Evolutionary conservation across 371 early-diverging fungal species (phyloP).

Genomic region (Mucor indicus): DNA sequence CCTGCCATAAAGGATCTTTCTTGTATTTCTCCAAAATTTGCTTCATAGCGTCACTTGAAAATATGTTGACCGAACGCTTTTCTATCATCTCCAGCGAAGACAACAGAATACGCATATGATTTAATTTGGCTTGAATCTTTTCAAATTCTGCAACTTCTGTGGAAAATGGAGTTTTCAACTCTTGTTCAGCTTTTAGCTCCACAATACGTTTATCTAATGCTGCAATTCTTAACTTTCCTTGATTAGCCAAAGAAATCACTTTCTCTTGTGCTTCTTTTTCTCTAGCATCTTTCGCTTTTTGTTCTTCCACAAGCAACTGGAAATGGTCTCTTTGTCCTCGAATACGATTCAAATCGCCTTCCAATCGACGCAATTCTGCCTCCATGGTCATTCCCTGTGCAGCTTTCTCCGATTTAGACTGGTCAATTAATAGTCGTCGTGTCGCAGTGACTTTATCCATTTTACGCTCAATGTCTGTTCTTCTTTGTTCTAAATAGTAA

Average conservation of each 20-base stretch:
- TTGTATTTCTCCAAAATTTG: no score
- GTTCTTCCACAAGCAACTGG: slow-evolving; percentile 68
- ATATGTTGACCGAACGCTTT: no score
- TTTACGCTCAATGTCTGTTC: slow-evolving; percentile 18
- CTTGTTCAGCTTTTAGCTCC: slow-evolving; percentile 40
- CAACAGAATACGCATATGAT: slow-evolving; percentile 3
- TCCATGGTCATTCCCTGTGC: slow-evolving; percentile 44
- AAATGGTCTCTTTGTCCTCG: slow-evolving; percentile 79
- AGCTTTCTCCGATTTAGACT: slow-evolving; percentile 16
- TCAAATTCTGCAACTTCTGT: slow-evolving; percentile 16
- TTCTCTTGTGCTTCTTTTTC: slow-evolving; percentile 66
- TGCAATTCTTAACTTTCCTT: slow-evolving; percentile 46
- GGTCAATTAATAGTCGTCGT: slow-evolving; percentile 19
- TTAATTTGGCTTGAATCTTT: no score
- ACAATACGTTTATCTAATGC: slow-evolving; percentile 53
- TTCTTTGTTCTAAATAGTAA: slow-evolving; percentile 27
- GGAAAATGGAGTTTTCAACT: slow-evolving; percentile 23
- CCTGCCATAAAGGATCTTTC: no score
- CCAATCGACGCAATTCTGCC: slow-evolving; percentile 65
- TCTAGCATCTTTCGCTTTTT: slow-evolving; percentile 64
- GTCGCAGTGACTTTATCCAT: slow-evolving; percentile 16
- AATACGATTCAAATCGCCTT: slow-evolving; percentile 73
- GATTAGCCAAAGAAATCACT: slow-evolving; percentile 59
- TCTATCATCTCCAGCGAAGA: slow-evolving; percentile 15
- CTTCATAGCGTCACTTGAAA: no score